Evolutionary conservation across 108 stramenopile species (phyloP), one percentile per base, ranked within the genome.

Genomic region (Phaeodactylum tricornutum): DNA sequence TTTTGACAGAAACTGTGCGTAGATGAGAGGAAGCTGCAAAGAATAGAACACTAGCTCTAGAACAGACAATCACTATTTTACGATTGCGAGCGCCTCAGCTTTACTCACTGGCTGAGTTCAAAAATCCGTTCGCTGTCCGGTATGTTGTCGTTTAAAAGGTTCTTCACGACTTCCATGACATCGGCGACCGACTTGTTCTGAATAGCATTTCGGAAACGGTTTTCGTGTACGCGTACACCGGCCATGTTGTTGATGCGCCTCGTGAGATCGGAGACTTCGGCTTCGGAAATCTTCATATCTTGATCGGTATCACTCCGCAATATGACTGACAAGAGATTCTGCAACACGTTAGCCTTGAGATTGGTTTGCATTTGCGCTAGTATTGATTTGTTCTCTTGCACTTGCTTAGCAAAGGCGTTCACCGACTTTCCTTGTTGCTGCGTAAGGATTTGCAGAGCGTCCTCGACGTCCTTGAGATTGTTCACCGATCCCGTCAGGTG

Each of bases 121-220:
- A 83, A 83, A 42, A 83, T 76, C 37, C 50, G 41, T 12, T 79
- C 59, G 4, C 53, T 57, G 39, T 53, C 68, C 1, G 62, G 41
- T n/a, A 64, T 28, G 28, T 77, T 59, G 29, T 77, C 71, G 21
- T 56, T 47, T 39, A 77, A 46, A 12, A 84, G 56, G 43, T 84
- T 81, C 54, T 73, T 63, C 20, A 84, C 62, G n/a, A 78, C 64
- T 32, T 81, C 77, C 67, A 84, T 78, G 14, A 84, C 64, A 12
- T 62, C 56, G 24, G 70, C 36, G 44, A 69, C 37, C 43, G 75
- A 39, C 57, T 65, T 47, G 52, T 77, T 59, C 41, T 44, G 53
- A 26, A 81, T 65, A 9, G 69, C 68, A 17, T 53, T 28, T 47
- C 62, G 62, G 38, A 86, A 65, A 20, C 63, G 53, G 42, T 81